Evolutionary conservation across 495 filamentous ascomycete genomes (phyloP), one percentile per base, ranked within the genome.

Genomic region (Chaetomidium leptoderma): DNA sequence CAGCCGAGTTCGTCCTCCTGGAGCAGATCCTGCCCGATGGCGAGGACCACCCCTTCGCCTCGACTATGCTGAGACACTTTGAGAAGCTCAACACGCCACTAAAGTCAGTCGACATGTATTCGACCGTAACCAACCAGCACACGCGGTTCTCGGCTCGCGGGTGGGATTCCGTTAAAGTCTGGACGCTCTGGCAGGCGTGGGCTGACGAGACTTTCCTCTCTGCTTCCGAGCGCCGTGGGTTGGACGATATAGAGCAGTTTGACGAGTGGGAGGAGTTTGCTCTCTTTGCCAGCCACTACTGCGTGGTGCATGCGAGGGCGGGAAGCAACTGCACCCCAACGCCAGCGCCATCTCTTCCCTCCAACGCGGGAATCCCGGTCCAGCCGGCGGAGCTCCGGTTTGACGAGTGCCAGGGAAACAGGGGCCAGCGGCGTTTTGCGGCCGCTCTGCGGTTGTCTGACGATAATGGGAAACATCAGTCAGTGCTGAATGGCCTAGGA

Each of bases 231-330:
- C 78, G 86, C 53, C 69, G 61, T 16, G 63, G 65, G 24, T 70
- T 96, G 23, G 86, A 95, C 57, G 64, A 66, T 0, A 68, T 88
- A 29, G 92, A 96, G 67, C 84, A 86, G 19, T 96, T 97, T 68
- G 92, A 97, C 70, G 91, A 97, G 72, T 96, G 90, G 90, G 92
- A 97, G 71, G 92, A 97, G 60, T 90, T 96, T 67, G 88, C 88
- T 13, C 73, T 96, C 5, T 97, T 93, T 69, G 85, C 79, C 6
- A 82, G 83, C 48, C 92, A 96, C 72, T 95, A 96, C 72, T 92
- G 92, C 61, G 72, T 97, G 29, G 76, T 96, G 8, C 73, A 86
- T 36, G 91, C 90, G 6, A 71, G 54, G 33, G 64, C 60, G 14
- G 57, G 53, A 14, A 48, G 49, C 19, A 42, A 40, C 4, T 49